Conservation (phyloP, 768 basidiomycete species). For the Boletus speciosus region DNA sequence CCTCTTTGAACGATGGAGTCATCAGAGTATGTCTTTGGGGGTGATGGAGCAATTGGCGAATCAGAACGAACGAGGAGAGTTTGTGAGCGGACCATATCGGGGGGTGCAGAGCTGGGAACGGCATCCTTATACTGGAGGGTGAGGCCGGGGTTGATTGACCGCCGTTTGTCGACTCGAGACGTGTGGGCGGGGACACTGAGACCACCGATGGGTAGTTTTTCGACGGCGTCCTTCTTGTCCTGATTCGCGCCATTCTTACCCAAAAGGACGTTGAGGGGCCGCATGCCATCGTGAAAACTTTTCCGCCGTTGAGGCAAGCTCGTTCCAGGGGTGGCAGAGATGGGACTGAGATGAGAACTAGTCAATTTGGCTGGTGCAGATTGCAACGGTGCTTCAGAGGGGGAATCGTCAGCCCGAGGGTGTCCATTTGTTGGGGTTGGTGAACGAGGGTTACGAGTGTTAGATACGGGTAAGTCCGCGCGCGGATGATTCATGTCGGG, state of each 20-base stretch:
- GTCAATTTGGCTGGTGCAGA: conserved; percentile 16
- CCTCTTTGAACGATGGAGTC: conserved; percentile 11
- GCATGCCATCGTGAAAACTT: conserved; percentile 44
- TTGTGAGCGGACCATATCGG: conserved; percentile 31
- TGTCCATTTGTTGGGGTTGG: neutral
- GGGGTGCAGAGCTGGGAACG: conserved; percentile 12
- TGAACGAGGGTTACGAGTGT: neutral
- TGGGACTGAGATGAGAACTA: conserved; percentile 22
- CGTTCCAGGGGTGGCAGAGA: conserved; percentile 12
- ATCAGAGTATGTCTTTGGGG: conserved; percentile 16
- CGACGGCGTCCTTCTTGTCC: conserved; percentile 8
- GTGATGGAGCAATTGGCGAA: conserved; percentile 22
- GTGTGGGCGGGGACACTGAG: conserved; percentile 30
- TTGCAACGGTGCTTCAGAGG: conserved; percentile 9
- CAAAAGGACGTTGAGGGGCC: conserved; percentile 37
- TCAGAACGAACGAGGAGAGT: conserved; percentile 26
- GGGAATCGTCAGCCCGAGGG: neutral
- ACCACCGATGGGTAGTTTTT: conserved; percentile 9
- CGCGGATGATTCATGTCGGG: conserved; percentile 23
- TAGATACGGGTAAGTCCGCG: conserved; percentile 7
- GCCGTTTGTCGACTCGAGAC: conserved; percentile 42
- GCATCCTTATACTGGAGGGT: conserved; percentile 30
- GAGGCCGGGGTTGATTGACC: conserved; percentile 54
- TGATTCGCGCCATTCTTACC: conserved; percentile 14
- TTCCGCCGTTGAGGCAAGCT: conserved; percentile 30